Conservation (phyloP, 1,284 basidiomycete genomes). For the Cutaneotrichosporon curvatum region DNA sequence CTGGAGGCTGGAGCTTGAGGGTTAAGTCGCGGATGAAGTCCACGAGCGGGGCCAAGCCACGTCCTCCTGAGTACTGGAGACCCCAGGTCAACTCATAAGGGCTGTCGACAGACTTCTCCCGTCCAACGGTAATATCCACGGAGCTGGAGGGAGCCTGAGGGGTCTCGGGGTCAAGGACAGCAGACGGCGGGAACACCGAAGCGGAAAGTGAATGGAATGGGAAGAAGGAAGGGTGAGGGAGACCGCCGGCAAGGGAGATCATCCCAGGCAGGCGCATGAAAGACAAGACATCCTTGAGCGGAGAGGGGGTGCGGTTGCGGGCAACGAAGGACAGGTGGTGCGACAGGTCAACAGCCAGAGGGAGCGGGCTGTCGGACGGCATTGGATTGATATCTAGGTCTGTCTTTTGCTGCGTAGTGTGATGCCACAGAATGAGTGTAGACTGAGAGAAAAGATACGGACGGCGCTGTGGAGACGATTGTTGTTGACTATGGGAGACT, state of each 20-base stretch:
- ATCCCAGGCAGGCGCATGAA: conserved; percentile 25
- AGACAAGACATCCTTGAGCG: conserved; percentile 52
- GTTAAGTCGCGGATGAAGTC: conserved; percentile 51
- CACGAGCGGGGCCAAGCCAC: conserved; percentile 21
- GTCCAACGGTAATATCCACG: conserved; percentile 55
- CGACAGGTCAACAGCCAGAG: conserved; percentile 50
- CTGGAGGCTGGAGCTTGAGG: conserved; percentile 56
- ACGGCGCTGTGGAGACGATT: too few species aligned
- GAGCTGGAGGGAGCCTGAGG: conserved; percentile 39
- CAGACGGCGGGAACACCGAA: conserved; percentile 20
- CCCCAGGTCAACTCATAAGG: conserved; percentile 52
- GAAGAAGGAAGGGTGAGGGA: conserved; percentile 41
- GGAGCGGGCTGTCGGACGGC: not conserved
- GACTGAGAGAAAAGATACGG: too few species aligned
- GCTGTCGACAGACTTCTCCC: conserved; percentile 26
- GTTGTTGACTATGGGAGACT: too few species aligned
- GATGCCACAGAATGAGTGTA: too few species aligned
- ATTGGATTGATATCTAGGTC: too few species aligned
- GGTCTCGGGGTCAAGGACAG: conserved; percentile 48
- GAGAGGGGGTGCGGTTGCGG: conserved; percentile 52
- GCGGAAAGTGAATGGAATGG: conserved; percentile 35
- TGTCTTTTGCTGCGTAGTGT: too few species aligned
- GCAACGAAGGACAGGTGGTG: conserved; percentile 56
- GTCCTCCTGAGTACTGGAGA: conserved; percentile 58
- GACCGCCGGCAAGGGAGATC: conserved; percentile 32